Conservation (phyloP, 2,329 filamentous ascomycete species). For the Achaetomium macrosporum region DNA sequence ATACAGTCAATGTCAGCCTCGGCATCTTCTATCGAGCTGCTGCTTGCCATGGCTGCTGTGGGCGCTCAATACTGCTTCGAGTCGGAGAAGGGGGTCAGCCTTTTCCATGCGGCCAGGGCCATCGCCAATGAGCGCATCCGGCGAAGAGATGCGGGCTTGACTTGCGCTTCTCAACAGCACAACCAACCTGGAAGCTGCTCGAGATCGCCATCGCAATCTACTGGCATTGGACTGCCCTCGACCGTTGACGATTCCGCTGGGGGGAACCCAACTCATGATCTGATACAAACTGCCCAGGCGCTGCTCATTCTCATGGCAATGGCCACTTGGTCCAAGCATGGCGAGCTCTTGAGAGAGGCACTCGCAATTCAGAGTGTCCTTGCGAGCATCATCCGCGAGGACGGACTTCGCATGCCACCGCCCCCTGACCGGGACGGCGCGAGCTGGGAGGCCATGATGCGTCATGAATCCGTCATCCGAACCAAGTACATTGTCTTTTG, state of each 20-base stretch:
- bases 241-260: background rate
- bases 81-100: slow-evolving; percentile 43
- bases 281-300: slow-evolving; percentile 45
- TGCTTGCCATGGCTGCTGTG: slow-evolving; percentile 45
- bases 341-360: slow-evolving; percentile 50
- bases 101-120: slow-evolving; percentile 51
- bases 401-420: slow-evolving; percentile 37
- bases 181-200: background rate
- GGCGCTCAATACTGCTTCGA: slow-evolving; percentile 46
- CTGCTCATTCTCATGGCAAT: slow-evolving; percentile 51
- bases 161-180: slow-evolving; percentile 22
- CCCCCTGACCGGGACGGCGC: background rate
- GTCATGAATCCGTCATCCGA: slow-evolving; percentile 45
- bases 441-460: slow-evolving; percentile 47
- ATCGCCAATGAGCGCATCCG: slow-evolving; percentile 48
- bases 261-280: slow-evolving; percentile 12
- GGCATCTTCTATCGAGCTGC: slow-evolving; percentile 33
- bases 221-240: background rate
- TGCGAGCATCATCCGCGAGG: slow-evolving; percentile 48
- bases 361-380: slow-evolving; percentile 52
- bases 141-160: slow-evolving; percentile 40
- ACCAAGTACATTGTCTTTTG: slow-evolving; percentile 50
- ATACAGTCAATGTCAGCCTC: slow-evolving; percentile 12
- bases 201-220: background rate
- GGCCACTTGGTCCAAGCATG: slow-evolving; percentile 54